Evolutionary conservation across 305 asterid genomes (phyloP), one percentile per base, ranked within the genome.

Genomic region (Rubia occidens): DNA sequence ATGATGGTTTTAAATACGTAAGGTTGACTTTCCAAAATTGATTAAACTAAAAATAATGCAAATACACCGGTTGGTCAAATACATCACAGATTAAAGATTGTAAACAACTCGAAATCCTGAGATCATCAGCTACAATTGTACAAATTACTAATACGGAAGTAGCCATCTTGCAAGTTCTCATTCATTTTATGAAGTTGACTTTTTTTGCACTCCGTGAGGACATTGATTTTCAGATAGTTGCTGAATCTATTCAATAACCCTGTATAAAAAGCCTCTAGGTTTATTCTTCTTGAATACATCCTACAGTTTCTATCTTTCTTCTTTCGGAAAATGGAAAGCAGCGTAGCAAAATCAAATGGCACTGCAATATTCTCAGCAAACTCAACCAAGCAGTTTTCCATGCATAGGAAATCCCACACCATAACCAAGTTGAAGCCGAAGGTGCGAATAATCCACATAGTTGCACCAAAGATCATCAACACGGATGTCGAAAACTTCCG

Each of bases 381-480:
- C 68, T 60, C 77, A 72, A 58, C 65, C 66, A 81, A 71, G 78
- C 72, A 73, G 74, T 70, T 77, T 68, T 13, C 39, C 18, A 42
- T 82, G 74, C 82, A 84, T 61, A 74, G 80, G 11, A 82, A 79
- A 29, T 87, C 96, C 2, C 87, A 72, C 64, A 60, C 74, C 15
- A 77, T 85, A 63, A 72, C 79, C 79, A 88, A 83, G 70, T 60
- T 72, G 44, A 85, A 81, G 87, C 95, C 96, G 0, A 87, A 87
- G 76, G 87, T 87, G 35, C 92, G 95, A 74, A 85, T 90, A 75
- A 85, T 84, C 77, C 91, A 90, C 85, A 71, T 90, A 64, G 81
- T 83, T 49, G 88, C 86, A 51, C 96, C 96, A 13, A 81, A 88
- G 47, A 81, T 90, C 78, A 88, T 90, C 66, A 85, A 80, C 76